Conservation (phyloP, 106 monocot species). For the Triglochin maritima region DNA sequence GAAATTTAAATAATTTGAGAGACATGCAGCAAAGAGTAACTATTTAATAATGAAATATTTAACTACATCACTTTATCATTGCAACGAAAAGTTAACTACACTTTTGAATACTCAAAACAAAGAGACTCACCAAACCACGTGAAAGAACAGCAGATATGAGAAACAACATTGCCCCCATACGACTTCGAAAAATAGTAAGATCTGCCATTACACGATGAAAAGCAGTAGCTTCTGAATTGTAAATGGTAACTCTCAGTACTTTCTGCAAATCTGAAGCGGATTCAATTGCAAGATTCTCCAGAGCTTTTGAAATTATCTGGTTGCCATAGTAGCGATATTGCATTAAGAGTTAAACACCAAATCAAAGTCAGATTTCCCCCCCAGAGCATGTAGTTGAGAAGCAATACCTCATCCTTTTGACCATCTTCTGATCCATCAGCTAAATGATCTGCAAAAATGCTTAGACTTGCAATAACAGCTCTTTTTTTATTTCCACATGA, state of each 20-base stretch:
- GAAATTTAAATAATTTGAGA: no score
- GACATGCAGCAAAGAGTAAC: no score
- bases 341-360: no score
- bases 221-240: constrained; percentile 36
- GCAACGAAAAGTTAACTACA: no score
- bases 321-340: neutral
- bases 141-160: constrained; percentile 91
- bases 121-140: constrained; percentile 64
- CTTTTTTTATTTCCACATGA: constrained; percentile 62
- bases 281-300: constrained; percentile 64
- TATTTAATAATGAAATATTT: no score
- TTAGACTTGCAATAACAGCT: constrained; percentile 56
- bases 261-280: constrained; percentile 85
- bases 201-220: constrained; percentile 34
- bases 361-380: no score
- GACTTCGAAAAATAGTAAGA: constrained; percentile 65
- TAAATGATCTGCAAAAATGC: constrained; percentile 19
- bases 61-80: no score
- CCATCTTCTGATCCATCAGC: constrained; percentile 20
- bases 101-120: neutral
- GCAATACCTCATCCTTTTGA: constrained; percentile 44
- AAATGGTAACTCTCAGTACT: constrained; percentile 52
- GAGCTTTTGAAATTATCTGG: constrained; percentile 44
- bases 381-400: neutral
- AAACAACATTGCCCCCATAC: constrained; percentile 83